phyloP scores from a whole-genome alignment of 306 rosid species.

The Canavalia gladiata region DNA sequence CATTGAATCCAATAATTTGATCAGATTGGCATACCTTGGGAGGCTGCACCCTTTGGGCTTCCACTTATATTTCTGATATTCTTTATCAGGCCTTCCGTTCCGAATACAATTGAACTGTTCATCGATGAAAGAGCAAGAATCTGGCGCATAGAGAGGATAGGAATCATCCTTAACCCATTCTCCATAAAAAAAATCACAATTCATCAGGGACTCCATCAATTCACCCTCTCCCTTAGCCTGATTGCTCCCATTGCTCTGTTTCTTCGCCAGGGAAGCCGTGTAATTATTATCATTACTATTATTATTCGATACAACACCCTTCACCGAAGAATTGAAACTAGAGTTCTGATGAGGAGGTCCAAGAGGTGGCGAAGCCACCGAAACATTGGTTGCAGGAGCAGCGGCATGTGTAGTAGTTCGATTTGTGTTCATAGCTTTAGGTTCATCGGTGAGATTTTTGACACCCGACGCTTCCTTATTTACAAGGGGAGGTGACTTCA shows the following conservation, averaged over 20 bases:
- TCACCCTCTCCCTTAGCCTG: conserved; percentile 46
- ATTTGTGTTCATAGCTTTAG: neutral
- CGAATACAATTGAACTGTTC: conserved; percentile 83
- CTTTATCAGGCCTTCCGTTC: conserved; percentile 88
- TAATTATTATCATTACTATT: conserved; percentile 21
- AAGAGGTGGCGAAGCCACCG: neutral
- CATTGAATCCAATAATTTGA: neutral
- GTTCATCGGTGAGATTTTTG: conserved; percentile 46
- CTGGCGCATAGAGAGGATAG: conserved; percentile 77
- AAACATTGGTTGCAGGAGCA: conserved; percentile 15
- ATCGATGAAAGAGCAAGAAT: conserved; percentile 81
- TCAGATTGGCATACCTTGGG: conserved; percentile 69
- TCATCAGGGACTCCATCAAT: conserved; percentile 64
- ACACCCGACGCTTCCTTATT: conserved; percentile 33
- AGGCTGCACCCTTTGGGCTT: conserved; percentile 83
- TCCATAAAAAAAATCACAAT: conserved; percentile 85
- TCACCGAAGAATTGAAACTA: conserved; percentile 10
- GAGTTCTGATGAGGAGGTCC: neutral
- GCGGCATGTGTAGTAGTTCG: conserved; percentile 12
- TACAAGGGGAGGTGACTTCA: conserved; percentile 39
- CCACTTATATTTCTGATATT: conserved; percentile 80
- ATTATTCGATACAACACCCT: conserved; percentile 36
- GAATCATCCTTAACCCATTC: conserved; percentile 86
- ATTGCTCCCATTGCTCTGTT: conserved; percentile 49
- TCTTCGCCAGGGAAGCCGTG: conserved; percentile 59